Evolutionary conservation across 2,329 filamentous ascomycete genomes (phyloP).

Genomic region (Hortaea sp.): DNA sequence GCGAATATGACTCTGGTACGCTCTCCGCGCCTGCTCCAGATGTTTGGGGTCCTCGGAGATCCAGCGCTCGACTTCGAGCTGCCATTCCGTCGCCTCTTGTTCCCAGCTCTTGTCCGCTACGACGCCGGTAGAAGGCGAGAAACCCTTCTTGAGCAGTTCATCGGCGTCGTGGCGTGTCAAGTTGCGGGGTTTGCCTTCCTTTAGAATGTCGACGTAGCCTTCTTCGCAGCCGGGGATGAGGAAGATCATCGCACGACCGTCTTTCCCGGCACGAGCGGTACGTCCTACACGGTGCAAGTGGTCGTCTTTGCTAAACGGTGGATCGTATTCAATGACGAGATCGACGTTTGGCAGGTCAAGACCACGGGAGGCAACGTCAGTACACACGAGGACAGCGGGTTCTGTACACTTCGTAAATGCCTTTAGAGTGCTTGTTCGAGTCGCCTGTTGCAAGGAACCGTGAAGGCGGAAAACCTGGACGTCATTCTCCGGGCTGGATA

Average conservation of each 20-base stretch:
- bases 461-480: slow-evolving; percentile 82
- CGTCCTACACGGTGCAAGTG: slow-evolving; percentile 91
- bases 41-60: slow-evolving; percentile 53
- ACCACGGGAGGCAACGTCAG: slow-evolving; percentile 90
- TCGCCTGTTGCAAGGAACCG: slow-evolving; percentile 78
- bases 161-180: slow-evolving; percentile 49
- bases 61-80: slow-evolving; percentile 58
- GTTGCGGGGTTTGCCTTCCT: slow-evolving; percentile 55
- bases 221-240: slow-evolving; percentile 86
- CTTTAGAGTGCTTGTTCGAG: slow-evolving; percentile 75
- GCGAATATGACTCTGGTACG: slow-evolving; percentile 83
- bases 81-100: slow-evolving; percentile 55
- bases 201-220: slow-evolving; percentile 70
- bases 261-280: slow-evolving; percentile 82
- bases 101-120: slow-evolving; percentile 44
- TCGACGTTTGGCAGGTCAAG: slow-evolving; percentile 93
- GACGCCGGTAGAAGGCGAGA: slow-evolving; percentile 32
- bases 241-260: slow-evolving; percentile 81
- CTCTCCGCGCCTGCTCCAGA: slow-evolving; percentile 71
- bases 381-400: slow-evolving; percentile 78
- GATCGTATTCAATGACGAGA: slow-evolving; percentile 90
- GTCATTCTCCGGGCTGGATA: slow-evolving; percentile 55
- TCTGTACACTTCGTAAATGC: slow-evolving; percentile 66
- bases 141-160: slow-evolving; percentile 58
- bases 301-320: slow-evolving; percentile 84